A percentile compares a stretch with the other conserved stretches of the same genome.
phyloP scores from a whole-genome alignment of 768 basidiomycete genomes.

The Galerina sulciceps region DNA sequence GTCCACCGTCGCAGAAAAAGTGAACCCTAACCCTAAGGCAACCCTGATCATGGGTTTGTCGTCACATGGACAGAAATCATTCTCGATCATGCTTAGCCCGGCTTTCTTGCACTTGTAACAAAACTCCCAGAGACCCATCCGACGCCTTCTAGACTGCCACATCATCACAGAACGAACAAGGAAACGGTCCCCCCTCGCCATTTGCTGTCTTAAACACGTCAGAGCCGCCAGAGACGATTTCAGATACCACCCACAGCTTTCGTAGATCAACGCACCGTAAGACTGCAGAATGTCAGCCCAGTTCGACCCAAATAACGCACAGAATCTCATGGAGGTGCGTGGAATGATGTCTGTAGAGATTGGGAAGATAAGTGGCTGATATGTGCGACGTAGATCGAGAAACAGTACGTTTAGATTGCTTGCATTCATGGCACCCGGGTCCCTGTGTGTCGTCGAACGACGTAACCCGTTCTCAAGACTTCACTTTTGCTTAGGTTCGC shows the following conservation, averaged over 20 bases:
- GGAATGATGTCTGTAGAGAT: background rate
- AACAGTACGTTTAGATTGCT: constrained; percentile 67
- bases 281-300: constrained; percentile 43
- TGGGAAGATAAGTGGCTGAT: background rate
- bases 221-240: background rate
- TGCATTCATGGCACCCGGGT: background rate
- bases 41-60: constrained; percentile 6
- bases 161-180: background rate
- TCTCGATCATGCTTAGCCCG: constrained; percentile 9
- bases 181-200: too few relatives aligned
- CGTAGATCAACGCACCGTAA: too few relatives aligned
- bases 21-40: constrained; percentile 10
- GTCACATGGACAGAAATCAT: constrained; percentile 14
- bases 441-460: background rate
- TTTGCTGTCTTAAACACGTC: too few relatives aligned
- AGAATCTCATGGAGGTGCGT: constrained; percentile 86
- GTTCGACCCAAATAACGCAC: constrained; percentile 91
- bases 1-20: background rate
- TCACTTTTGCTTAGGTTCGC: constrained; percentile 63
- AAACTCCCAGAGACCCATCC: background rate
- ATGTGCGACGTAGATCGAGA: constrained; percentile 81
- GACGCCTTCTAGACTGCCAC: constrained; percentile 6
- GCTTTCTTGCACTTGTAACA: background rate
- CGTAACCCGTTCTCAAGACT: background rate
- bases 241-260: background rate